phyloP scores from a whole-genome alignment of 768 basidiomycete genomes.

The Rhodotorula toruloides region DNA sequence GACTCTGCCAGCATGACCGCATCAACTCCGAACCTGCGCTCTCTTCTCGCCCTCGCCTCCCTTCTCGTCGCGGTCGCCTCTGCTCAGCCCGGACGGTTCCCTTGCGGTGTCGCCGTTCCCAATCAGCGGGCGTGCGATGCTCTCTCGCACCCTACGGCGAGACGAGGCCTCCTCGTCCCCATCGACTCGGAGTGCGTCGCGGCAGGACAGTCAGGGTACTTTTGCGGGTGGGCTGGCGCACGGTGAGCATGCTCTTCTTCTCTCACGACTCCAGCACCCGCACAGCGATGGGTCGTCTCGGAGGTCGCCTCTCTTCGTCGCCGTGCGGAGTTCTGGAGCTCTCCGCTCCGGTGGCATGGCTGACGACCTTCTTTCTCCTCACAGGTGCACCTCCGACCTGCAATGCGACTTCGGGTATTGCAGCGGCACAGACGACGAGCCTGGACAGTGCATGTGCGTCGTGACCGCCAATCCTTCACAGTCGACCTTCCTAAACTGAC shows the following conservation, averaged over 20 bases:
- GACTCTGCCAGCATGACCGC: neutral
- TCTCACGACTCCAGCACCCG: neutral
- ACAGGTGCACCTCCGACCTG: slow-evolving; percentile 13
- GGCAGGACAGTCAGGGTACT: neutral
- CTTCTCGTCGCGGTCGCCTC: slow-evolving; percentile 2
- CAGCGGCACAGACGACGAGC: neutral
- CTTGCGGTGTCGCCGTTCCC: slow-evolving; percentile 16
- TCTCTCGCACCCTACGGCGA: slow-evolving; percentile 14
- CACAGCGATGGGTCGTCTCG: no score
- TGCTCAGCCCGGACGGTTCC: slow-evolving; percentile 23
- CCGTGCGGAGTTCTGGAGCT: no score
- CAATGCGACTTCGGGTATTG: slow-evolving; percentile 30
- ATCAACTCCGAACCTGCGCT: neutral
- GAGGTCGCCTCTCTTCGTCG: no score
- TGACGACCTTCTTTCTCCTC: neutral
- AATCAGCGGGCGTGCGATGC: slow-evolving; percentile 21
- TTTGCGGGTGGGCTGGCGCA: slow-evolving; percentile 23
- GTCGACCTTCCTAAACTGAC: neutral
- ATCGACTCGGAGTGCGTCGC: slow-evolving; percentile 16
- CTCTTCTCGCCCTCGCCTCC: slow-evolving; percentile 5
- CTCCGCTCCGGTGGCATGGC: no score
- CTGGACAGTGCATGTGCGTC: slow-evolving; percentile 17
- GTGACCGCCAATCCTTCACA: no score
- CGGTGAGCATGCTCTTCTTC: neutral
- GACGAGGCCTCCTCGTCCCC: slow-evolving; percentile 2